A percentile compares a stretch with the other conserved stretches of the same genome.
phyloP scores from a whole-genome alignment of 306 rosid species.

The Lathyrus tuberosus region DNA sequence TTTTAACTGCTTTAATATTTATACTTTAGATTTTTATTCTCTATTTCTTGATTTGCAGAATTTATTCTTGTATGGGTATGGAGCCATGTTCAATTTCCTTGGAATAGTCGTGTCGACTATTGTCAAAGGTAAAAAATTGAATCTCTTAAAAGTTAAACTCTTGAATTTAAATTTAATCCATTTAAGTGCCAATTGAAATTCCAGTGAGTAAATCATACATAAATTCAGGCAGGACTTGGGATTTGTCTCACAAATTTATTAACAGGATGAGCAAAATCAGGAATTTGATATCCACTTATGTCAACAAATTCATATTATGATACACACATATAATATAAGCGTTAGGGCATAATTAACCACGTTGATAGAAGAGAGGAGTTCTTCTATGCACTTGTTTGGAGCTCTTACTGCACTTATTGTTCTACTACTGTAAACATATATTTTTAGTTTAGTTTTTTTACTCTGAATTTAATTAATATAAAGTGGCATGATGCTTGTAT shows the following conservation, averaged over 20 bases:
- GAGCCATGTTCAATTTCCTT: constrained; percentile 92
- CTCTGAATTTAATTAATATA: too few species aligned
- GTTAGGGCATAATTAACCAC: not conserved
- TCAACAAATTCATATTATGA: constrained; percentile 3
- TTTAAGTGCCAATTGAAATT: constrained; percentile 1
- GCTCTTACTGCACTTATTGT: too few species aligned
- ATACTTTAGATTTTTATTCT: constrained; percentile 26
- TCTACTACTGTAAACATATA: too few species aligned
- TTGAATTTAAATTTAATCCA: not conserved
- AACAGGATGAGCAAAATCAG: not conserved
- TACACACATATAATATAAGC: not conserved
- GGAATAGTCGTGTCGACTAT: constrained; percentile 74
- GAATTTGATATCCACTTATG: constrained; percentile 5
- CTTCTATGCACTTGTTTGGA: too few species aligned
- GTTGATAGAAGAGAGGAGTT: too few species aligned
- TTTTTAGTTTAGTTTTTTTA: too few species aligned
- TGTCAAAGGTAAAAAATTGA: constrained; percentile 57
- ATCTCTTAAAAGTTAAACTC: constrained; percentile 22
- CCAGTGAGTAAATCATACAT: constrained; percentile 8
- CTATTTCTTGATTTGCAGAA: constrained; percentile 65
- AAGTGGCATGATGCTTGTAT: too few species aligned
- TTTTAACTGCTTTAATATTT: constrained; percentile 2
- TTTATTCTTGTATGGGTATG: constrained; percentile 92
- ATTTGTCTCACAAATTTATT: constrained; percentile 5
- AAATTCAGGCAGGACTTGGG: not conserved